These are phyloP conservation scores for Cyberlindnera nakhonratchasimensis DNA, from an alignment of 805 yeast genomes.

Conservation along the genomic window DNA sequence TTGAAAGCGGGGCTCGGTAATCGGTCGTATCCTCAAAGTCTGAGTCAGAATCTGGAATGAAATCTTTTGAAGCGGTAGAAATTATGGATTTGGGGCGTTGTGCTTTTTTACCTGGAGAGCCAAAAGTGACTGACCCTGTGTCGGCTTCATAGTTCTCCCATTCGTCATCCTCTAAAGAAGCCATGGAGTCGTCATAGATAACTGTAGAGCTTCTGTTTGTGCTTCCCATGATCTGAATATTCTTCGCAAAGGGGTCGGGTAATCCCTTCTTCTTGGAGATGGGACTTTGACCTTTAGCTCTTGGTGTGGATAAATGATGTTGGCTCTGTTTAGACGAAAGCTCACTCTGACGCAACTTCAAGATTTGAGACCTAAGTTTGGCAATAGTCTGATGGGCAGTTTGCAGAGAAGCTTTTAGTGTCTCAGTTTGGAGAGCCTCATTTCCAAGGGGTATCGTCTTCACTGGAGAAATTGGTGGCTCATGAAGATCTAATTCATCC, in stretches of 20 bases:
- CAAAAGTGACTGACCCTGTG: conserved; percentile 16
- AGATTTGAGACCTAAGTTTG: conserved; percentile 45
- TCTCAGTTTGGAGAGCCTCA: conserved; percentile 57
- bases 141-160: conserved; percentile 31
- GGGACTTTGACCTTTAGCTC: conserved; percentile 16
- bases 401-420: conserved; percentile 57
- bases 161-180: conserved; percentile 20
- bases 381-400: conserved; percentile 63
- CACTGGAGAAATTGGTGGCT: conserved; percentile 35
- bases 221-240: conserved; percentile 20
- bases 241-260: conserved; percentile 17
- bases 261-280: conserved; percentile 14
- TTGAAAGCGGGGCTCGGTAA: conserved; percentile 22
- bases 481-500: conserved; percentile 37
- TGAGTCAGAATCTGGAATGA: conserved; percentile 25
- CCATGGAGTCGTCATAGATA: conserved; percentile 24
- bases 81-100: conserved; percentile 18
- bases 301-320: conserved; percentile 4
- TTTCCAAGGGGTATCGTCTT: conserved; percentile 38
- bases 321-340: conserved; percentile 16
- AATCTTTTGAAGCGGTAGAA: conserved; percentile 11
- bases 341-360: conserved; percentile 27
- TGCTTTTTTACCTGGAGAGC: conserved; percentile 17
- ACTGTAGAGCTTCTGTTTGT: conserved; percentile 26
- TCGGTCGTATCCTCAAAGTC: conserved; percentile 25